Evolutionary conservation across 805 yeast genomes (phyloP), one percentile per base, ranked within the genome.

Genomic region (Barnettozyma salicaria): DNA sequence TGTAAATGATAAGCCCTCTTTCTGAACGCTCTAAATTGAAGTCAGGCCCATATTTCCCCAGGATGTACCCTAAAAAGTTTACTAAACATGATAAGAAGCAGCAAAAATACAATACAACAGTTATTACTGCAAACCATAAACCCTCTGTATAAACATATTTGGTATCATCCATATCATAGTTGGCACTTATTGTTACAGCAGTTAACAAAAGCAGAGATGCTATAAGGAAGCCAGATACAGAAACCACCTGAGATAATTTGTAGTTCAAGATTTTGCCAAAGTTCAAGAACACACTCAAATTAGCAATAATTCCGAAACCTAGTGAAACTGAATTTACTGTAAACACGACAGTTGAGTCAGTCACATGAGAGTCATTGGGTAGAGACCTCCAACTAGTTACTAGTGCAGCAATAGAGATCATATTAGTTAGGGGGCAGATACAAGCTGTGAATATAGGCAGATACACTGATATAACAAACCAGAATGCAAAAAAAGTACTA

Each of bases 361-460:
- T 30, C 1, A 63, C 49, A 7, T 46, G 44, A 1, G 41, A 28
- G 0, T 60, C 58, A 4, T 45, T 52, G 18, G 57, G 53, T 5
- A 52, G 30, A n/a, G 14, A n/a, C 35, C 80, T 56, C 96, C 96
- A 86, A 32, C 70, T 66, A 39, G 81, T 79, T 0, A 78, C 76
- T 12, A 84, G 66, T 6, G 89, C 85, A 2, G 82, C 77, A 5
- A 83, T 64, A 0, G 90, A 80, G 28, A 78, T 68, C 68, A 83
- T 71, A 48, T 84, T 84, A 6, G 90, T 78, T 19, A 86, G 49
- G 0, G 95, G 95, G 0, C 92, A 94, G 25, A 79, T 50, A 47
- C 90, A 82, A 5, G 90, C 87, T 1, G 89, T 78, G 7, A 80
- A 54, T 19, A 86, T 68, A 0, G 96, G 96, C 45, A 85, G 70